These are phyloP conservation scores for Heritiera fomes DNA, from an alignment of 345 rosid species.

Conservation along the genomic window DNA sequence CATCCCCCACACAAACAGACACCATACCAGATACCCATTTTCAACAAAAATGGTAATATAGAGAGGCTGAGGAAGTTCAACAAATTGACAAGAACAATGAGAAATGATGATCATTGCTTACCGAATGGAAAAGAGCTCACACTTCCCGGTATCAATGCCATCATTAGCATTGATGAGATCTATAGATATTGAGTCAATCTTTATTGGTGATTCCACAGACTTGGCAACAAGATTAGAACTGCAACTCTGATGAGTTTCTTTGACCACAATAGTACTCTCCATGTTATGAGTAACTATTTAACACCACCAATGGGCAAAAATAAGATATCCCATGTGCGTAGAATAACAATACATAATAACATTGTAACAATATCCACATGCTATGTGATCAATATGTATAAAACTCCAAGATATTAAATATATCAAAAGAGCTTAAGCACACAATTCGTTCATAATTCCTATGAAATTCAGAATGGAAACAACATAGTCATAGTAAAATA, in stretches of 20 bases:
- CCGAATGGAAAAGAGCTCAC: conserved; percentile 78
- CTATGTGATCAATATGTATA: neutral
- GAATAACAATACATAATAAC: conserved; percentile 7
- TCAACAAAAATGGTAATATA: neutral
- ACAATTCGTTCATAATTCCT: neutral
- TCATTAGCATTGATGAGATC: conserved; percentile 46
- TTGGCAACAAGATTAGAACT: conserved; percentile 33
- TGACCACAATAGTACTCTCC: conserved; percentile 30
- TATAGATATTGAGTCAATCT: conserved; percentile 58
- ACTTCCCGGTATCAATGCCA: conserved; percentile 39
- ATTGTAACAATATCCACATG: conserved; percentile 4
- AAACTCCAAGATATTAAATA: conserved; percentile 19
- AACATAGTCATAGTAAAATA: neutral
- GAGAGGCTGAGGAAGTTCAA: neutral
- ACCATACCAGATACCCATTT: neutral
- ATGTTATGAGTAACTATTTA: conserved; percentile 27
- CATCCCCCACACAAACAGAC: neutral
- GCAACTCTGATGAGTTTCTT: conserved; percentile 36
- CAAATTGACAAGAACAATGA: neutral
- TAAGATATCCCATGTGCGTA: conserved; percentile 16
- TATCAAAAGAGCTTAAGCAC: conserved; percentile 20
- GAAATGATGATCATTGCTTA: conserved; percentile 30
- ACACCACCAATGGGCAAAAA: conserved; percentile 12
- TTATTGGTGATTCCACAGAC: conserved; percentile 46
- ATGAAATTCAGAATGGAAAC: neutral